Evolutionary conservation across 305 asterid genomes (phyloP).

Genomic region (Rubia tinctorum): DNA sequence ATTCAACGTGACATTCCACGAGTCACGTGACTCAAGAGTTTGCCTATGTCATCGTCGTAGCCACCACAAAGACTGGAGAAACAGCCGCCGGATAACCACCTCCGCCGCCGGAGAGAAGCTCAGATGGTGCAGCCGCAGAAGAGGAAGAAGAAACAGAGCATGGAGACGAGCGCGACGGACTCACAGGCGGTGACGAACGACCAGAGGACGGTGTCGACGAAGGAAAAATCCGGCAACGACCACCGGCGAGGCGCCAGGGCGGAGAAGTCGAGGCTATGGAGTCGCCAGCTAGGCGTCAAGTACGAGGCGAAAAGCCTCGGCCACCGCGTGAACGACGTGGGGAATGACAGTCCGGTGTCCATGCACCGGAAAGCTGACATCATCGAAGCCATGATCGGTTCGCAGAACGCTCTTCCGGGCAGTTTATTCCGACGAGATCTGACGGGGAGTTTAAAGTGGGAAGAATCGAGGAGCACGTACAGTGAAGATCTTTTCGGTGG

Average conservation of each 20-base stretch:
- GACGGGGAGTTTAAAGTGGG: not conserved
- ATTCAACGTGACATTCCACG: slow-evolving; percentile 7
- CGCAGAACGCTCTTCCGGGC: not conserved
- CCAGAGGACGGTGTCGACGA: slow-evolving; percentile 49
- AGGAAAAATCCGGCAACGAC: slow-evolving; percentile 53
- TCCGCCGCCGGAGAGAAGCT: not conserved
- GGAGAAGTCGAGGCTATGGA: slow-evolving; percentile 21
- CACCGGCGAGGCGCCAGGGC: slow-evolving; percentile 36
- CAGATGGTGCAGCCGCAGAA: slow-evolving; percentile 81
- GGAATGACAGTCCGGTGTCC: slow-evolving; percentile 51
- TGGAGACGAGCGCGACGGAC: slow-evolving; percentile 77
- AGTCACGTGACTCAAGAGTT: not conserved
- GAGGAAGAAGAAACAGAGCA: slow-evolving; percentile 86
- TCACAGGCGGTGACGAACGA: slow-evolving; percentile 54
- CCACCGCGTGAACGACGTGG: slow-evolving; percentile 75
- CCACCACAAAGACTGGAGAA: not conserved
- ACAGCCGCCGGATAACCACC: not conserved
- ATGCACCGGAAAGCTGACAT: slow-evolving; percentile 49
- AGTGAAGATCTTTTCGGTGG: not conserved
- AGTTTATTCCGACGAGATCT: not conserved
- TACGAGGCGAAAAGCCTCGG: slow-evolving; percentile 43
- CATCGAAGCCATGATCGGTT: slow-evolving; percentile 20
- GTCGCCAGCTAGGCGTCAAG: slow-evolving; percentile 17
- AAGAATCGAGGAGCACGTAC: not conserved
- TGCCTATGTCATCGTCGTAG: not conserved